Conservation (phyloP, 2,329 filamentous ascomycete species). For the Paecilomyces niveus region DNA sequence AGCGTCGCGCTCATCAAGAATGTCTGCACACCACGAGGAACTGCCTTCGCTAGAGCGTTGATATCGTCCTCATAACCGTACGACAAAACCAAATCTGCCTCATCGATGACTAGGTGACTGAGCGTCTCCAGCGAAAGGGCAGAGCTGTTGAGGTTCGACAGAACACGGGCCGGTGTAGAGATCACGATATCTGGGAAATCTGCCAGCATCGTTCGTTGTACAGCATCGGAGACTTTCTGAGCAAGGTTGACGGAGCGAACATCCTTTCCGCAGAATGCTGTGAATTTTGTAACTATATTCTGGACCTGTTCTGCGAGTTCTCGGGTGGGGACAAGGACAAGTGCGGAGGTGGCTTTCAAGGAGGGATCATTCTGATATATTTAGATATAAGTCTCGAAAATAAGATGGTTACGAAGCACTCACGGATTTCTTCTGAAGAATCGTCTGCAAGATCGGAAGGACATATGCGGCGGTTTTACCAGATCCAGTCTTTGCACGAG, state of each 20-base stretch:
- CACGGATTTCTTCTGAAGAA: conserved; percentile 70
- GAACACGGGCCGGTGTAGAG: conserved; percentile 79
- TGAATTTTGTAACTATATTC: conserved; percentile 68
- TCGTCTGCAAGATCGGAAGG: conserved; percentile 76
- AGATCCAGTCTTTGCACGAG: conserved; percentile 88
- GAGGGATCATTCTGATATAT: conserved; percentile 25
- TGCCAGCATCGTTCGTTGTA: conserved; percentile 78
- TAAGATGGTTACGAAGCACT: conserved; percentile 2
- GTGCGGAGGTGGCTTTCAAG: conserved; percentile 54
- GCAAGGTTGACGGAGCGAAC: conserved; percentile 79
- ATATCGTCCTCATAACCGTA: conserved; percentile 94
- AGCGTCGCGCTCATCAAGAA: conserved; percentile 92
- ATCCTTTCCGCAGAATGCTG: conserved; percentile 77
- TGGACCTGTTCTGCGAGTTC: conserved; percentile 90
- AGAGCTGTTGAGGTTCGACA: conserved; percentile 66
- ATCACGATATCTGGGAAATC: conserved; percentile 85
- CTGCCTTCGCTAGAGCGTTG: conserved; percentile 64
- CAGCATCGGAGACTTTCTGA: conserved; percentile 80
- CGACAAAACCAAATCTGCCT: conserved; percentile 86
- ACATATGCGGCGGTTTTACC: conserved; percentile 97
- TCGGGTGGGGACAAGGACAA: conserved; percentile 88
- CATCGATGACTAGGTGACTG: conserved; percentile 78
- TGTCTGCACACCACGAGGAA: conserved; percentile 82
- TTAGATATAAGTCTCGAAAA: conserved; percentile 3
- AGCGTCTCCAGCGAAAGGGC: conserved; percentile 65